Evolutionary conservation across 225 moss, liverwort and hornwort species (phyloP), one percentile per base, ranked within the genome.

Genomic region (Anthoceros angustus): DNA sequence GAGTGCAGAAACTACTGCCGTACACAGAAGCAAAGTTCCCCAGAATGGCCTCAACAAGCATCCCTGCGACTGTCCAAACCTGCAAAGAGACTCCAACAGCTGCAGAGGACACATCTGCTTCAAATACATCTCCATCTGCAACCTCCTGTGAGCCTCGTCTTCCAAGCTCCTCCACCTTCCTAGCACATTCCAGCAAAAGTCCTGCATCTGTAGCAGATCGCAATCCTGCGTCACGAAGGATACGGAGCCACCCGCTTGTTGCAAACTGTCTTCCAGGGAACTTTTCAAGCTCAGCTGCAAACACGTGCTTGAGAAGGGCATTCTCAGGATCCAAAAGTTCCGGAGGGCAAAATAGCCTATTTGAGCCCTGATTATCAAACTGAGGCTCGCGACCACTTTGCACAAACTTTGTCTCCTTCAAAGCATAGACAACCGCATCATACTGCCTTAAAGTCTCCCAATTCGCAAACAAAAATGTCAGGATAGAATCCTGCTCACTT

Each of bases 281-380:
- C 70, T 85, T 82, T 64, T 75, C 70, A 68, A 76, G 60, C 63
- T 90, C 90, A 67, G 77, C 80, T 12, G 80, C 78, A 80, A 90
- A 90, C 11, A 90, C 82, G 14, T 76, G 80, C 69, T 82, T 90
- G n/a, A 90, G 61, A 38, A 90, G 76, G 25, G 74, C 68, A 65
- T 82, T 90, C 65, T 85, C 82, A 25, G 87, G 90, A 69, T 90
- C 90, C 68, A 90, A 80, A 46, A 90, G 80, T 68, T 87, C 82
- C 62, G 82, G 79, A 45, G 90, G 90, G 46, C 78, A 77, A 73
- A 74, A 87, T 50, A 74, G 23, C 40, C 43, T 70, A 16, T 42
- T 79, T 67, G 81, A 69, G 25, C 65, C 43, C 25, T 8, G 40
- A 70, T 46, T 65, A 48, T 60, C 65, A 23, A 61, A 24, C 48